Conservation (phyloP, 148 eudicot genomes). For the Chenopodium berlandieri region DNA sequence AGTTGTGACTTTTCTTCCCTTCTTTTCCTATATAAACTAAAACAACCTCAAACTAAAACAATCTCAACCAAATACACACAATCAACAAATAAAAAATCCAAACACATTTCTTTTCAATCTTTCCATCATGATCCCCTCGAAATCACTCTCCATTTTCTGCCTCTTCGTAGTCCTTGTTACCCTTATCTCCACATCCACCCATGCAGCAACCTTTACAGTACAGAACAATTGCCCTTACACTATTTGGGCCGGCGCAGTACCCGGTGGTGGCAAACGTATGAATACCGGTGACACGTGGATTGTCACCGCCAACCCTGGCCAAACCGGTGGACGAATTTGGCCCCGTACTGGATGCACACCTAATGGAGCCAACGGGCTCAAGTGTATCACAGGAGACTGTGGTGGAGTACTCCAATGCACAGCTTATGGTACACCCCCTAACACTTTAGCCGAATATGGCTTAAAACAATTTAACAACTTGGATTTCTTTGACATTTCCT, state of each 20-base stretch:
- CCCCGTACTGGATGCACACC: conserved; percentile 27
- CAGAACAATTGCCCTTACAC: conserved; percentile 30
- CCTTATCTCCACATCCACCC: conserved; percentile 17
- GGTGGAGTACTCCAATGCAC: conserved; percentile 32
- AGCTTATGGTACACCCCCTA: conserved; percentile 29
- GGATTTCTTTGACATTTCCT: conserved; percentile 36
- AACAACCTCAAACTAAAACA: neutral
- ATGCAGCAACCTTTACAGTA: conserved; percentile 22
- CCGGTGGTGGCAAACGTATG: conserved; percentile 28
- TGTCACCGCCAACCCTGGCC: conserved; percentile 19
- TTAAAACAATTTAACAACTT: conserved; percentile 19
- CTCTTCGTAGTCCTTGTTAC: neutral
- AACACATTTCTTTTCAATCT: neutral
- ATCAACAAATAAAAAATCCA: neutral
- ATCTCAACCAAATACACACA: neutral
- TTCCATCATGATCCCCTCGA: neutral
- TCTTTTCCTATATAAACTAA: neutral
- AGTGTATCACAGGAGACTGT: conserved; percentile 36
- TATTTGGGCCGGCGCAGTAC: conserved; percentile 28
- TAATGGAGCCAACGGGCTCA: conserved; percentile 11
- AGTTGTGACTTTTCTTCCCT: neutral
- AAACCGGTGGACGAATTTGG: conserved; percentile 25
- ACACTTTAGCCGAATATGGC: conserved; percentile 34
- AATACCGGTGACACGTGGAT: conserved; percentile 21
- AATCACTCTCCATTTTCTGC: neutral